A percentile compares a stretch with the other conserved stretches of the same genome.
Evolutionary conservation across 73 alveolate species (phyloP).

Genomic region (Tetrahymena borealis): DNA sequence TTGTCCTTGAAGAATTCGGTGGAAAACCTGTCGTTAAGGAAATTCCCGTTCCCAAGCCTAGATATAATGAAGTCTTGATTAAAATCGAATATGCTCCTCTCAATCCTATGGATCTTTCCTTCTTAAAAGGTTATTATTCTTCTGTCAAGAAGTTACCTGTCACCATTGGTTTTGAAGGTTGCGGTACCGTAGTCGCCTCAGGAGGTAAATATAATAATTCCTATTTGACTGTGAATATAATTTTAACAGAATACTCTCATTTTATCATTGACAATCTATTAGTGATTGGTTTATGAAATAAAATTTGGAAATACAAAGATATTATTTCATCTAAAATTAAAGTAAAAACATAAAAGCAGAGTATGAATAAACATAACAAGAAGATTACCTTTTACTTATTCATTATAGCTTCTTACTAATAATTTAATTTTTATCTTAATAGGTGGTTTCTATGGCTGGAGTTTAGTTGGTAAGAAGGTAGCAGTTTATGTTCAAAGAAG

Average conservation of each 20-base stretch:
- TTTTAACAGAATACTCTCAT: neutral
- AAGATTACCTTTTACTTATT: too few species aligned
- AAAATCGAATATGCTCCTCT: constrained; percentile 77
- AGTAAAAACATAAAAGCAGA: too few species aligned
- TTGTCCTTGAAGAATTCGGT: constrained; percentile 38
- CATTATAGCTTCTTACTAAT: too few species aligned
- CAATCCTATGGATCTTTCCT: constrained; percentile 73
- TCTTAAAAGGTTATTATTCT: constrained; percentile 52
- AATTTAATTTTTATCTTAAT: neutral
- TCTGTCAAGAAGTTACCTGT: constrained; percentile 41
- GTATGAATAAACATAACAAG: too few species aligned
- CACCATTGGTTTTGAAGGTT: constrained; percentile 63
- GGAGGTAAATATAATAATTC: constrained; percentile 39
- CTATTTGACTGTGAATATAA: neutral
- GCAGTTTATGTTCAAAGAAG: constrained; percentile 43
- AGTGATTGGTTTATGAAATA: too few species aligned
- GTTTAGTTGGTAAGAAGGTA: constrained; percentile 74
- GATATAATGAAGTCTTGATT: constrained; percentile 66
- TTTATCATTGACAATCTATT: neutral
- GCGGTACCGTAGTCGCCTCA: constrained; percentile 58
- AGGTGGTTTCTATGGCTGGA: constrained; percentile 85
- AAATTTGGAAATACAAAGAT: too few species aligned
- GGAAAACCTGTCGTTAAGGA: constrained; percentile 25
- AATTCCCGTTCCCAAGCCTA: constrained; percentile 66
- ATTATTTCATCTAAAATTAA: too few species aligned